Conservation (phyloP, 345 rosid genomes). For the Populus pruinosa region DNA sequence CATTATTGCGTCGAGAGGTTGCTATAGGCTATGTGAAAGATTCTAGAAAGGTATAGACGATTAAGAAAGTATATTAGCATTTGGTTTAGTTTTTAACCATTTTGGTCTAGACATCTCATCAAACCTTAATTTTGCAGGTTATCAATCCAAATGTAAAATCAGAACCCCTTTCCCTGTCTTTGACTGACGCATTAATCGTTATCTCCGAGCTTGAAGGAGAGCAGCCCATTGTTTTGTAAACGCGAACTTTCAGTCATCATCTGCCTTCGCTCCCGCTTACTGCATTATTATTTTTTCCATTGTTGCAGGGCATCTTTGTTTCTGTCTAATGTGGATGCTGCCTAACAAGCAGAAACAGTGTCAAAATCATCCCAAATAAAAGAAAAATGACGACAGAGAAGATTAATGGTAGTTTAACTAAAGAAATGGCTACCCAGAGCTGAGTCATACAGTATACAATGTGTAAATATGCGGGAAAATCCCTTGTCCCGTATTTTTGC, state of each 20-base stretch:
- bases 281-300: background rate
- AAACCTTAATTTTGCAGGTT: constrained; percentile 43
- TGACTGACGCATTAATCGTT: constrained; percentile 70
- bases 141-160: constrained; percentile 71
- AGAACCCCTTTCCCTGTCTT: constrained; percentile 50
- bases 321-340: background rate
- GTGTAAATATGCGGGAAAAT: background rate
- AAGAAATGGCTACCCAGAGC: background rate
- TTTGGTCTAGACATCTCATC: constrained; percentile 6
- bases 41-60: constrained; percentile 49
- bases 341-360: background rate
- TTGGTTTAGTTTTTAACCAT: background rate
- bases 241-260: background rate
- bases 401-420: background rate
- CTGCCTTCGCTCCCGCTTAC: constrained; percentile 5
- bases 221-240: constrained; percentile 35
- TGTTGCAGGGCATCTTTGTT: background rate
- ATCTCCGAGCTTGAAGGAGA: constrained; percentile 94
- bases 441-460: background rate
- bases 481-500: background rate
- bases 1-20: constrained; percentile 70
- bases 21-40: constrained; percentile 84
- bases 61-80: background rate
- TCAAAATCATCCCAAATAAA: background rate
- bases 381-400: background rate